These are phyloP conservation scores for Pseudocercospora vitis DNA, from an alignment of 2,329 filamentous ascomycete genomes.

Conservation along the genomic window DNA sequence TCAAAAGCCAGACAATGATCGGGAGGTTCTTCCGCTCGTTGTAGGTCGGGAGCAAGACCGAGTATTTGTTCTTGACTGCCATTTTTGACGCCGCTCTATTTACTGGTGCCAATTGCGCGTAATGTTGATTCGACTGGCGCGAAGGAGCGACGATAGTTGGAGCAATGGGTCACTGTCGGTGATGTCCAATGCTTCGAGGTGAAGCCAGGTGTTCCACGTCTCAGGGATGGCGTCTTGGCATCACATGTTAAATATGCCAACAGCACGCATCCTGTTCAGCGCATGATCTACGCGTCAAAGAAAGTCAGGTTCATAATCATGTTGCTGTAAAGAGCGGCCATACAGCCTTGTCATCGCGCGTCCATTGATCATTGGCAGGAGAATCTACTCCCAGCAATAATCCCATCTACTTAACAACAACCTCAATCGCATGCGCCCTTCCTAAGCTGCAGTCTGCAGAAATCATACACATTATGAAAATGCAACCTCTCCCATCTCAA, in stretches of 20 bases:
- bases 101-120: not conserved
- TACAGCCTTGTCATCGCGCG: too few species aligned
- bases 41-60: constrained; percentile 95
- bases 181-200: not conserved
- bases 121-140: not conserved
- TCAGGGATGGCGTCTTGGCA: not conserved
- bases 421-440: too few species aligned
- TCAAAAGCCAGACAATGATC: constrained; percentile 90
- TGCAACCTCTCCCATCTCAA: too few species aligned
- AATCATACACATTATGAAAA: too few species aligned
- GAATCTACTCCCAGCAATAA: too few species aligned
- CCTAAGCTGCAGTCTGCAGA: too few species aligned
- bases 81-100: constrained; percentile 33
- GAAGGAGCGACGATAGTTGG: constrained; percentile 25
- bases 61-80: constrained; percentile 80
- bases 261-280: too few species aligned
- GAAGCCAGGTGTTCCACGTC: not conserved
- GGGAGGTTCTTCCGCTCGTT: constrained; percentile 97
- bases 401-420: too few species aligned
- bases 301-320: too few species aligned
- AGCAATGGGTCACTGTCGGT: not conserved
- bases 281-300: too few species aligned
- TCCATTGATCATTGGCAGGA: too few species aligned
- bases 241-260: not conserved
- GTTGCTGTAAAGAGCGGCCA: too few species aligned